Base-by-base conservation (phyloP, 805 yeast genomes). In the Candida ficus region DNA sequence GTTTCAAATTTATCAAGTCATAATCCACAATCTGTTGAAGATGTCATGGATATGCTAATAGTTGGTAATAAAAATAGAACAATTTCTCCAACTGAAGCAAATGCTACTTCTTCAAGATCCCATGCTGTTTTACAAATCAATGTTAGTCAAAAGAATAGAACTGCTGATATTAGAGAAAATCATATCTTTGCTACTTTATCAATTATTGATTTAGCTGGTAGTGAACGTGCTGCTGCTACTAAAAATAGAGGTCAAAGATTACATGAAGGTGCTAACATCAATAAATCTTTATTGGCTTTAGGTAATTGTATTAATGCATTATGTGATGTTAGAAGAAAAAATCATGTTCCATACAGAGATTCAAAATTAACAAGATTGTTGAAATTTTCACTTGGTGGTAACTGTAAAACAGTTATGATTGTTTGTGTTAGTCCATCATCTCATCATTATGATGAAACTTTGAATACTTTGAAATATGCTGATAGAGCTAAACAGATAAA, bases 301-400 rank as follows among this genome's bases (percentile, higher is more conserved):
- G 98, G 97, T 0, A 90, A 89, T 56, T 91, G 97, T 61, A 90
- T 91, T 46, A 89, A 88, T 60, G 96, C 97, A 1, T 67, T 90
- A 32, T 86, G 96, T 62, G 89, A 82, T 49, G 76, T 78, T 5
- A 70, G 80, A 42, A 71, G 75, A 52, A 64, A 76, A 44, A 69
- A 74, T 47, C 96, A 89, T 63, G 76, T 91, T 10, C 98, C 98
- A 0, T 91, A 86, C 60, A 66, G 98, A 51, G 95, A 91, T 58
- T 87, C 95, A 7, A 90, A 90, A 54, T 68, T 91, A 39, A 91
- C 98, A 0, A 66, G 98, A 48, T 67, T 91, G 37, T 70, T 91
- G 41, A 88, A 90, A 57, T 88, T 86, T 56, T 89, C 96, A 0
- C 66, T 91, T 12, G 96, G 96, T 4, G 97, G 97, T 0, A 87